Conservation (phyloP, 306 rosid species). For the Citrullus colocynthis region DNA sequence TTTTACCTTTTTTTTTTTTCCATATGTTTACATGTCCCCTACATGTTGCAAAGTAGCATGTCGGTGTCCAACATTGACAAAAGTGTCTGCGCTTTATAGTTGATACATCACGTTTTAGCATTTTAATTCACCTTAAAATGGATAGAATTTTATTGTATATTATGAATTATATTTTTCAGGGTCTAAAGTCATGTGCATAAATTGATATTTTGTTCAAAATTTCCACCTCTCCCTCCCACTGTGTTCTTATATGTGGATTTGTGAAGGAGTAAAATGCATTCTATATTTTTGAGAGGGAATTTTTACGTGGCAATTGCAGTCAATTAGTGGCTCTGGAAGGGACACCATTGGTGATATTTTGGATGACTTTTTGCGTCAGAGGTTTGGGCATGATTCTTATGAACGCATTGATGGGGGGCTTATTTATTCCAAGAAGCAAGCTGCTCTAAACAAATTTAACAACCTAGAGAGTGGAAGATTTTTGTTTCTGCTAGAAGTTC, state of each 20-base stretch:
- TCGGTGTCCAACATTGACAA: not conserved
- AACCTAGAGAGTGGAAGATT: constrained; percentile 52
- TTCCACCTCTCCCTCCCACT: not conserved
- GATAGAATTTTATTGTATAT: not conserved
- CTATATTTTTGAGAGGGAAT: not conserved
- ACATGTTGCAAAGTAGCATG: not conserved
- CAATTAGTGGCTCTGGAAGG: constrained; percentile 47
- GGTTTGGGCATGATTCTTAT: constrained; percentile 58
- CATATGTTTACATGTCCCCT: no score
- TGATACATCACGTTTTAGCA: not conserved
- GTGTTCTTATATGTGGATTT: not conserved
- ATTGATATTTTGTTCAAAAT: not conserved
- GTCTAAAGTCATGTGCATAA: not conserved
- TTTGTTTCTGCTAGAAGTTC: constrained; percentile 64
- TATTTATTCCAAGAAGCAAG: constrained; percentile 32
- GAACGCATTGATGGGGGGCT: constrained; percentile 53
- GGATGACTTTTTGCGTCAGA: constrained; percentile 60
- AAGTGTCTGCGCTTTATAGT: not conserved
- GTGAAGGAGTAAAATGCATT: not conserved
- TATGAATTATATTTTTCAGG: not conserved
- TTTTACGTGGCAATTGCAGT: constrained; percentile 29
- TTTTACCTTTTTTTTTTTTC: no score
- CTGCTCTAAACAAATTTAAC: constrained; percentile 53
- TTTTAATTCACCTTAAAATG: not conserved
- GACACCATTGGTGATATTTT: constrained; percentile 56